Evolutionary conservation across 139 green algal species (phyloP).

Genomic region (Volvox africanus): DNA sequence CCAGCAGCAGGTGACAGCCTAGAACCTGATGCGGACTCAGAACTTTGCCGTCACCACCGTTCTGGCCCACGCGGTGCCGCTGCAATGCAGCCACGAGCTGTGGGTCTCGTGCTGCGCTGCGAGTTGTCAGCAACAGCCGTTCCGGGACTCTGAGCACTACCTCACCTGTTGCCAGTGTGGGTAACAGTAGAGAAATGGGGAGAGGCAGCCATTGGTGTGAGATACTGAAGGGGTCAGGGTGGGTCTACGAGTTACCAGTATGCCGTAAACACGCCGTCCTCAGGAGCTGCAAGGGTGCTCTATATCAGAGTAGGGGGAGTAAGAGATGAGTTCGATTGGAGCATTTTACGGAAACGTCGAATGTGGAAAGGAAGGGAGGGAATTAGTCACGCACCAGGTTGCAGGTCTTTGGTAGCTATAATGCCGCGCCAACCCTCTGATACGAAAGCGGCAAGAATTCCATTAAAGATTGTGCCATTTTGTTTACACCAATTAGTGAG

Average conservation of each 20-base stretch:
- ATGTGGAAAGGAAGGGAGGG: neutral
- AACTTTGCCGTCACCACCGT: neutral
- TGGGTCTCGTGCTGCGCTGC: conserved; percentile 47
- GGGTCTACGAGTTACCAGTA: too few relatives aligned
- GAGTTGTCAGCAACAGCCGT: conserved; percentile 62
- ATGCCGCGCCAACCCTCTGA: conserved; percentile 70
- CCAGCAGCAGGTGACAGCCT: conserved; percentile 77
- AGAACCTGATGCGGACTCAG: conserved; percentile 68
- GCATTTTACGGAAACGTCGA: neutral
- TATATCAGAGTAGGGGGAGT: too few relatives aligned
- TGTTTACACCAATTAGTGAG: conserved; percentile 57
- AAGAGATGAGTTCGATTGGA: too few relatives aligned
- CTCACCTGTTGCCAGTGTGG: conserved; percentile 19
- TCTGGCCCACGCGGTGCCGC: neutral
- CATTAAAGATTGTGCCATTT: conserved; percentile 31
- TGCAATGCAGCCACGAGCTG: conserved; percentile 51
- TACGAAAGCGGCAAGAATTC: conserved; percentile 59
- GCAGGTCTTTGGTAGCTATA: conserved; percentile 63
- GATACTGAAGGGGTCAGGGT: too few relatives aligned
- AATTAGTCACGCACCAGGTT: conserved; percentile 14
- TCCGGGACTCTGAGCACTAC: conserved; percentile 67
- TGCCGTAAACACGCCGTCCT: too few relatives aligned
- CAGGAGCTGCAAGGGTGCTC: too few relatives aligned
- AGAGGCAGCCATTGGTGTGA: too few relatives aligned
- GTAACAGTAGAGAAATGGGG: too few relatives aligned